Base-by-base conservation (phyloP, 2,329 filamentous ascomycete species). In the Chaetomiaceae sp. region DNA sequence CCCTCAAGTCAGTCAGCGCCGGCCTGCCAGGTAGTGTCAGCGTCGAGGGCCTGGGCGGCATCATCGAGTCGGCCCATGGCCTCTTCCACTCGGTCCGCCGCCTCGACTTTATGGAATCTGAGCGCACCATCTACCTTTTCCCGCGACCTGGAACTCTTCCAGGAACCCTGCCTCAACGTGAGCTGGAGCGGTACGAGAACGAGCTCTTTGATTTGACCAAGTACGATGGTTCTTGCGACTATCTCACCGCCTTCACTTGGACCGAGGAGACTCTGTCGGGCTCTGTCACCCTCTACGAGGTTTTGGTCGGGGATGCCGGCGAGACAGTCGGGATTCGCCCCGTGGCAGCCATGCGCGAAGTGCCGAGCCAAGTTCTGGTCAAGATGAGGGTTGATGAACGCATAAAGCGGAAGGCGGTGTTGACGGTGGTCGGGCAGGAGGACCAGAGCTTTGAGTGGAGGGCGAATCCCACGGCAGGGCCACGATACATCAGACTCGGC, bases 171-270 rank as follows among this genome's bases (percentile, higher is more conserved):
- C 53, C 51, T 7, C 53, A 49, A 8, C 51, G 52, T 3, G 60
- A 62, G 20, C 47, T 62, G 2, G 56, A 60, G 44, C 36, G 60
- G 2, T 50, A 56, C 12, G 60, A 62, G 51, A 55, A 59, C 36
- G 60, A 61, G 43, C 57, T 62, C 22, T 62, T 62, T 23, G 57
- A 61, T 38, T n/a, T 61, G 23, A 53, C 55, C 40, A 59, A 57
- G 37, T 62, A 62, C 55, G 53, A 52, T 22, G 58, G 54, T 1
- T 17, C 44, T 3, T 54, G 39, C 50, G 49, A 55, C n/a, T 61
- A 55, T 23, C 51, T 62, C n/a, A 59, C 60, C 1, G 60, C 53
- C 1, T 31, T 61, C 23, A 47, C 60, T 2, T 62, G 60, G 60
- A 44, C 60, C 14, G 60, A 61, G 34, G 58, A 58, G 15, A 47